A percentile compares a stretch with the other conserved stretches of the same genome.
Evolutionary conservation across 768 basidiomycete genomes (phyloP).

Genomic region (Mycena sanguinolenta): DNA sequence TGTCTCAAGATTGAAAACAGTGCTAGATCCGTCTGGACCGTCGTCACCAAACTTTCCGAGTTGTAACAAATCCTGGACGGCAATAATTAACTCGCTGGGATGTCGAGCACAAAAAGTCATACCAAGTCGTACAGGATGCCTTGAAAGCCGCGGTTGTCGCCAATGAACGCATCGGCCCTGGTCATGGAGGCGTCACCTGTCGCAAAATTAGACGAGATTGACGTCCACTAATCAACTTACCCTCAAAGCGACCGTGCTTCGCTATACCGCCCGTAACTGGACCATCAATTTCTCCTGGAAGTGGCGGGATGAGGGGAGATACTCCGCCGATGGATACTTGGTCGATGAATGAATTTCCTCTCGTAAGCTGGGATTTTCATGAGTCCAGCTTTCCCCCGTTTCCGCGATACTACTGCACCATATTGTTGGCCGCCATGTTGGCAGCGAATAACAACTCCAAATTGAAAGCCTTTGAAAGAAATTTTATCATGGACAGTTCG

Average conservation of each 20-base stretch:
- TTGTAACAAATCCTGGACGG: constrained; percentile 29
- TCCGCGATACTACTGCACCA: constrained; percentile 1
- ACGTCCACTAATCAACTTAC: neutral
- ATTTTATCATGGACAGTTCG: neutral
- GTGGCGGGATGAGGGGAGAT: constrained; percentile 28
- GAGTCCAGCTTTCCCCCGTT: neutral
- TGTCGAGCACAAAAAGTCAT: neutral
- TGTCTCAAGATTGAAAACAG: constrained; percentile 33
- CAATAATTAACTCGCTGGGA: neutral
- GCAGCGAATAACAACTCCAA: constrained; percentile 21
- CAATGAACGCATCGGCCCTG: constrained; percentile 35
- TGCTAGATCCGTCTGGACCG: constrained; percentile 31
- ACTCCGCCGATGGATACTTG: constrained; percentile 34
- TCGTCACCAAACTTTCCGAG: constrained; percentile 31
- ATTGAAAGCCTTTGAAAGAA: constrained; percentile 28
- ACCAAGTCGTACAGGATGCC: constrained; percentile 31
- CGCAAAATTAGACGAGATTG: too few relatives aligned
- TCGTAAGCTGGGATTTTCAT: constrained; percentile 18
- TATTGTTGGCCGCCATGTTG: constrained; percentile 32
- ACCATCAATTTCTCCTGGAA: constrained; percentile 32
- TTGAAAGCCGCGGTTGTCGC: constrained; percentile 37
- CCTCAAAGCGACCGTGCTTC: constrained; percentile 36
- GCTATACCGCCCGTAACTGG: constrained; percentile 35
- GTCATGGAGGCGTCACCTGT: constrained; percentile 36
- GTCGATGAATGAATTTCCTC: constrained; percentile 34